Conservation (phyloP, 805 yeast genomes). For the Spathaspora arborariae region DNA sequence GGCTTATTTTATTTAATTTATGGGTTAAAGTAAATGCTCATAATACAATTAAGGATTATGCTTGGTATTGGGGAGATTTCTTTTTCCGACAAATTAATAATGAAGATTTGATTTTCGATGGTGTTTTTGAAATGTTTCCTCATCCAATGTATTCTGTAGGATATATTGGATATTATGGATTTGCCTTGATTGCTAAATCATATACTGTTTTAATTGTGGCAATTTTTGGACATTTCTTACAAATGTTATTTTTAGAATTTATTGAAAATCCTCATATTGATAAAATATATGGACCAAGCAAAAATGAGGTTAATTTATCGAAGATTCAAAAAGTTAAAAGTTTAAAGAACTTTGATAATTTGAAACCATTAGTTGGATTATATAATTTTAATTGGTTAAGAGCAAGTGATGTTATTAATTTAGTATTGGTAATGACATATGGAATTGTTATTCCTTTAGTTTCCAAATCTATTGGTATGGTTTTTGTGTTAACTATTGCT, state of each 20-base stretch:
- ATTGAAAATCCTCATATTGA: conserved; percentile 88
- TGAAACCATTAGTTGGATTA: conserved; percentile 55
- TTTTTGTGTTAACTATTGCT: conserved; percentile 37
- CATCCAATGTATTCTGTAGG: conserved; percentile 94
- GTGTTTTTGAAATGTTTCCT: conserved; percentile 85
- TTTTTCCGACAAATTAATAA: conserved; percentile 67
- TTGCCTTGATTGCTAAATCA: conserved; percentile 72
- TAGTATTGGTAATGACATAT: conserved; percentile 39
- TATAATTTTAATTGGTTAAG: conserved; percentile 61
- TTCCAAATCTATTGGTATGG: conserved; percentile 20
- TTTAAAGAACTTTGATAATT: conserved; percentile 40
- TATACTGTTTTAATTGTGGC: conserved; percentile 68
- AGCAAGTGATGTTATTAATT: conserved; percentile 56
- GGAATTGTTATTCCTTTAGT: conserved; percentile 41
- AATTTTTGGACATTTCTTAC: conserved; percentile 69
- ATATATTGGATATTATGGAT: conserved; percentile 81
- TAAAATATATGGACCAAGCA: conserved; percentile 61
- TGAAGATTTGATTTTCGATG: conserved; percentile 74
- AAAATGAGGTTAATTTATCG: conserved; percentile 33
- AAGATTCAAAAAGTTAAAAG: conserved; percentile 45
- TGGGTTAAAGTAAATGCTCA: conserved; percentile 90
- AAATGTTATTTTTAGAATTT: conserved; percentile 66
- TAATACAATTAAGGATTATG: conserved; percentile 82
- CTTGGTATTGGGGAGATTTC: conserved; percentile 96
- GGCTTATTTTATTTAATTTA: conserved; percentile 64